Evolutionary conservation across 768 basidiomycete species (phyloP), one percentile per base, ranked within the genome.

Genomic region (Tricholoma saponaceum): DNA sequence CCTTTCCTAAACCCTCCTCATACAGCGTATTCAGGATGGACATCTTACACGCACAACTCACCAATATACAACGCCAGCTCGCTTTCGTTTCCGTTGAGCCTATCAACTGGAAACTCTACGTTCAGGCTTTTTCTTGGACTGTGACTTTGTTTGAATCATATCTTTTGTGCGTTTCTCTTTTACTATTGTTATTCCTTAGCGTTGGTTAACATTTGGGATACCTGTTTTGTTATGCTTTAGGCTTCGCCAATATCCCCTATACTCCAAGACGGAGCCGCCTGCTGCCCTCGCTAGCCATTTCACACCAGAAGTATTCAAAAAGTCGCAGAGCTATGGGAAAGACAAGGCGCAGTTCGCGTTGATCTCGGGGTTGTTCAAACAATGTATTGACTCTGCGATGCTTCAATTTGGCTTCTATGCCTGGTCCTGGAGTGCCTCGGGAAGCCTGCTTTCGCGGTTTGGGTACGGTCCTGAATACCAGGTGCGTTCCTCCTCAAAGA

Each of bases 321-420:
- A 97, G 66, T 95, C 93, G 0, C 96, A 99, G 70, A 74, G 79
- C 41, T 99, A 99, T 74, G 93, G 94, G 18, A 84, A 81, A 52
- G 91, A 94, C 80, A 97, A 97, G 74, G 90, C 94, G 10, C 82
- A 82, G 65, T 95, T 90, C 70, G 83, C 87, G 2, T 72, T 96
- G 39, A 67, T 91, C 63, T 85, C 89, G 0, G 84, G 87, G 1
- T 61, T 95, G 53, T 89, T 84, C 71, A 87, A 86, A 66, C 91
- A 94, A 67, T 62, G 76, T 46, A 66, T 92, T 20, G 89, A 90
- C 58, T 89, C 87, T 18, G 65, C 72, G 1, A 74, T 94, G 73
- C 75, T 97, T 18, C 85, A 89, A 18, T 85, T 77, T 62, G 91
- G 89, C 1, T 81, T 90, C 58, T 93, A 92, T 68, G 84, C 92